Base-by-base conservation (phyloP, 192 early-diverging fungal species). In the Cetraspora pellucida region DNA sequence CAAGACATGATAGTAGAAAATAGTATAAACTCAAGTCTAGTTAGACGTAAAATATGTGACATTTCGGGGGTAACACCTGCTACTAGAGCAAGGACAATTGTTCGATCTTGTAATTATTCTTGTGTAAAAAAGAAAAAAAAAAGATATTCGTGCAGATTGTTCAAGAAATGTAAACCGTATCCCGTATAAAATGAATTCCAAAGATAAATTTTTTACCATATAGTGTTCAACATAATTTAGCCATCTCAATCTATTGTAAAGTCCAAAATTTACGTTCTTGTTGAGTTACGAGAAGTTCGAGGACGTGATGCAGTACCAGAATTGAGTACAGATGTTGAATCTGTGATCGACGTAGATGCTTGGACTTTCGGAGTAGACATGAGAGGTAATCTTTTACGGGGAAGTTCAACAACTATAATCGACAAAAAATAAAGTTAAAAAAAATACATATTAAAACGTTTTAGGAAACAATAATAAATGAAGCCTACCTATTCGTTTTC, bases 381-480 rank as follows among this genome's bases (percentile, higher is more conserved):
- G 16, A 90, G 80, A 16, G 89, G 89, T 2, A 90, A 78, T 50
- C 84, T 84, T 60, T 90, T 90, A 61, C 88, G 83, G 46, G 89
- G 85, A 50, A 90, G 73, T 77, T 90, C 89, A 11, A 90, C 89
- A 17, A 80, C 79, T 67, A 79, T 28, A 72, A 16, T 55, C 16
- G 7, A 37, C 11, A 2, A 43, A 58, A 11, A 57, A 31, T 57
- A 13, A 73, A 13, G 0, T 45, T 72, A 17, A 23, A 37, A 55
- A 31, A 21, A 85, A 11, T 30, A 19, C 67, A 23, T 43, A 30
- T 19, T 57, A n/a, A 72, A 54, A 19, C 1, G 4, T 54, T 54
- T 54, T 54, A 61, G 4, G 3, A 43, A 49, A 74, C n/a, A 37
- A 45, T 10, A 65, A 61, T 43, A 43, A 67, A 27, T 66, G 21